Percentiles rank a stretch among this genome's conserved stretches.
Conservation (phyloP, 331 rosid genomes). For the Arachis monticola region DNA sequence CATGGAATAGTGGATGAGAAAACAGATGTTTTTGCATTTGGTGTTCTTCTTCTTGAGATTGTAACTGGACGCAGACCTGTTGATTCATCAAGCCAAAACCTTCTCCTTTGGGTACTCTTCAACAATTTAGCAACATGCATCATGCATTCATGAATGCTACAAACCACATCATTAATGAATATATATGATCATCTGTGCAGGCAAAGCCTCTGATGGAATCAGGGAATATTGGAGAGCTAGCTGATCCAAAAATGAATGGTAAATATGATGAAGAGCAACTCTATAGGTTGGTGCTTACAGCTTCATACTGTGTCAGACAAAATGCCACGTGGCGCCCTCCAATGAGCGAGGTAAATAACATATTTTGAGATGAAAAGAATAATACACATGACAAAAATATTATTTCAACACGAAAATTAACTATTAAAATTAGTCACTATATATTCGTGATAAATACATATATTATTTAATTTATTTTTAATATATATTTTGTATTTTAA, state of each 20-base stretch:
- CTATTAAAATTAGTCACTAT: too few relatives aligned
- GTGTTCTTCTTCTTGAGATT: constrained; percentile 88
- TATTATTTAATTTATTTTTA: too few relatives aligned
- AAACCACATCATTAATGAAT: too few relatives aligned
- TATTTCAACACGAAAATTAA: too few relatives aligned
- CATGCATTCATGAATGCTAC: too few relatives aligned
- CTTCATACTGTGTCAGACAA: constrained; percentile 88
- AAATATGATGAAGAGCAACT: constrained; percentile 69
- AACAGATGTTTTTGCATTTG: constrained; percentile 82
- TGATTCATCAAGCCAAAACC: constrained; percentile 77
- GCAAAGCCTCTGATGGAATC: constrained; percentile 89
- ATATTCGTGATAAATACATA: too few relatives aligned
- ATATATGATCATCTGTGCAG: constrained; percentile 35
- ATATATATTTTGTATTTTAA: too few relatives aligned
- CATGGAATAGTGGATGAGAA: constrained; percentile 95
- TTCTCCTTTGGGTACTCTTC: constrained; percentile 74
- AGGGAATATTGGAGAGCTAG: constrained; percentile 67
- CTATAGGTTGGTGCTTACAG: constrained; percentile 64
- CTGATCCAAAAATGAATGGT: constrained; percentile 77
- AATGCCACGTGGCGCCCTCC: constrained; percentile 80
- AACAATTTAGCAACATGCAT: background rate
- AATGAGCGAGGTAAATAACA: constrained; percentile 69
- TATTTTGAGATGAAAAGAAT: too few relatives aligned
- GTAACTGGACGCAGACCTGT: constrained; percentile 83
- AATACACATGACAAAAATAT: too few relatives aligned